Percentiles rank a stretch among this genome's conserved stretches.
These are phyloP conservation scores for Mycosphaerella arachidis DNA, from an alignment of 2,329 filamentous ascomycete genomes.

Conservation along the genomic window DNA sequence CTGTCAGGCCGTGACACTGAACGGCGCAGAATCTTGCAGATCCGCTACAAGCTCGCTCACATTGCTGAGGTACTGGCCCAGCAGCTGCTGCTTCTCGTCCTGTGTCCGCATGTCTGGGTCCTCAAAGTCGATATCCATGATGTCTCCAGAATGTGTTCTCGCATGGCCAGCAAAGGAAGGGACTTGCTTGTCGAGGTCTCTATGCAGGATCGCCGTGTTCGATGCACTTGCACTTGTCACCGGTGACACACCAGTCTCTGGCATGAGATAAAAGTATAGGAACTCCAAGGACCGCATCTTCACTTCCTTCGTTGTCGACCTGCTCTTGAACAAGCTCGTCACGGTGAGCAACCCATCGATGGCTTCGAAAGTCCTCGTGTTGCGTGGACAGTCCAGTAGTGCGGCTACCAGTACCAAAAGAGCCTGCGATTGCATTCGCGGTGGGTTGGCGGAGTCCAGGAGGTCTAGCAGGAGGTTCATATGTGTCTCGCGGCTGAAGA, in stretches of 20 bases:
- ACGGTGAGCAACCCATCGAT: constrained; percentile 89
- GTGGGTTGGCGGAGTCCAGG: constrained; percentile 83
- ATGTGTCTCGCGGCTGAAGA: constrained; percentile 84
- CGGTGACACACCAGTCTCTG: constrained; percentile 58
- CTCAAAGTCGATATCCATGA: constrained; percentile 33
- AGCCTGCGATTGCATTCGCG: constrained; percentile 84
- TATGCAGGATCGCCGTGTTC: constrained; percentile 26
- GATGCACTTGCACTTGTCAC: constrained; percentile 22
- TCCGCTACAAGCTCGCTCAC: constrained; percentile 79
- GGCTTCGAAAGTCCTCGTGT: constrained; percentile 86
- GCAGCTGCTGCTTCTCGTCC: constrained; percentile 74
- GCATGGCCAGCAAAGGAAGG: constrained; percentile 22
- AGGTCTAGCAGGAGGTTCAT: constrained; percentile 98
- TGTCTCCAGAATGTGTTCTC: constrained; percentile 33
- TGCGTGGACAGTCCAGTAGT: constrained; percentile 77
- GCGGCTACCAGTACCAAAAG: constrained; percentile 86
- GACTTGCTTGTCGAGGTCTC: constrained; percentile 22
- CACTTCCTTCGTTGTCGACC: constrained; percentile 78
- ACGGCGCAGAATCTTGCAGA: constrained; percentile 71
- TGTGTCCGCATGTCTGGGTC: constrained; percentile 56
- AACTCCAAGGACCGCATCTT: constrained; percentile 97
- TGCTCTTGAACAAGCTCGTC: constrained; percentile 87
- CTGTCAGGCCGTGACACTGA: constrained; percentile 32
- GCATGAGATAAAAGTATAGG: constrained; percentile 97
- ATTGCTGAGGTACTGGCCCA: constrained; percentile 73